Evolutionary conservation across 2,329 filamentous ascomycete species (phyloP).

Genomic region (Aspergillus aculeatus): DNA sequence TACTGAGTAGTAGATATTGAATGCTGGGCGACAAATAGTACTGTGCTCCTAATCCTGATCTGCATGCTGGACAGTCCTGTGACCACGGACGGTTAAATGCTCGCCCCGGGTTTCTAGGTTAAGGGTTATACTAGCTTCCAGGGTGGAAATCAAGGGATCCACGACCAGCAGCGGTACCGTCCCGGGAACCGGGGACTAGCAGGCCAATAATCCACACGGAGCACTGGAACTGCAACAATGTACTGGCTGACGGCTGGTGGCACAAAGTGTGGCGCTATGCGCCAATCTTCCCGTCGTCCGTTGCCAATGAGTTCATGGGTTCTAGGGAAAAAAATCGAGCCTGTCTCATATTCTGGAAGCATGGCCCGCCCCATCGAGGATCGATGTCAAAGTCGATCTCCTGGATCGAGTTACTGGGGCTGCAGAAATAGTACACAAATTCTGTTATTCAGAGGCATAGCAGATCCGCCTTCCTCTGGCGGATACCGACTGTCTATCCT

Average conservation of each 20-base stretch:
- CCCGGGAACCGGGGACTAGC: not conserved
- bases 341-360: constrained; percentile 9
- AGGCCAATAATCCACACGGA: constrained; percentile 4
- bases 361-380: not conserved
- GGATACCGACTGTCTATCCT: constrained; percentile 14
- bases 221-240: constrained; percentile 13
- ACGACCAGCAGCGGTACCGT: not conserved
- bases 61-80: constrained; percentile 2
- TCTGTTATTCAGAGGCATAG: constrained; percentile 10
- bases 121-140: constrained; percentile 7
- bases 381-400: constrained; percentile 9
- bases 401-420: constrained; percentile 14
- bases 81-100: constrained; percentile 16
- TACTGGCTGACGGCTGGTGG: constrained; percentile 12
- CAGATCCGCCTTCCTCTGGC: constrained; percentile 5
- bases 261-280: constrained; percentile 18
- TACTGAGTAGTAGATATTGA: constrained; percentile 4
- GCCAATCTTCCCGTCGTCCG: constrained; percentile 18
- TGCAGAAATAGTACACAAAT: constrained; percentile 10
- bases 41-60: constrained; percentile 1
- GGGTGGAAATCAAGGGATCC: constrained; percentile 10
- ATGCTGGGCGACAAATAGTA: constrained; percentile 10
- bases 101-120: constrained; percentile 16
- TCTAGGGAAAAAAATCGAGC: constrained; percentile 10
- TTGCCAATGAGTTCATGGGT: constrained; percentile 7